Conservation (phyloP, 352 stramenopile genomes). For the Halophytophthora batemanensis region DNA sequence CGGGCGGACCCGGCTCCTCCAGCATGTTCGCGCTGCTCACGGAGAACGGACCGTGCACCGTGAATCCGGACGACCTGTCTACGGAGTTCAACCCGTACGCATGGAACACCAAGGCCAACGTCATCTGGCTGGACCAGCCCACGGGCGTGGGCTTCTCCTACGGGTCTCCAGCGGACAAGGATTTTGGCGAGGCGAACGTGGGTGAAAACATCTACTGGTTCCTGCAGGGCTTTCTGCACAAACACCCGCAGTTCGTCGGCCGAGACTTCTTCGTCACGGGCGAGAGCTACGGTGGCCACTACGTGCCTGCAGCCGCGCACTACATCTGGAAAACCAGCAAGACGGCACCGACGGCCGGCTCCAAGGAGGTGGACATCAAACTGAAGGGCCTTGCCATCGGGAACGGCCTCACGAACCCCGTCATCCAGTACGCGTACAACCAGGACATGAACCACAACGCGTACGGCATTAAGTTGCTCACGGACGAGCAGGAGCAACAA, state of each 20-base stretch:
- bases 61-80: slow-evolving; percentile 23
- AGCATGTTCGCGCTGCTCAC: slow-evolving; percentile 31
- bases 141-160: slow-evolving; percentile 38
- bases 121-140: slow-evolving; percentile 48
- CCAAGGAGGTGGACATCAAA: slow-evolving; percentile 15
- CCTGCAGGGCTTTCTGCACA: slow-evolving; percentile 32
- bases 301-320: slow-evolving; percentile 32
- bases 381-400: slow-evolving; percentile 36
- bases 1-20: slow-evolving; percentile 38
- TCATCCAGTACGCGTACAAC: slow-evolving; percentile 12
- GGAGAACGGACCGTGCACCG: slow-evolving; percentile 41
- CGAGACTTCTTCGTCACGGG: slow-evolving; percentile 40
- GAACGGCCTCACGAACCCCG: slow-evolving; percentile 28
- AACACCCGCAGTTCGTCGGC: slow-evolving; percentile 32
- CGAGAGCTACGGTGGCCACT: slow-evolving; percentile 44
- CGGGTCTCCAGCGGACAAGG: slow-evolving; percentile 17
- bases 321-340: slow-evolving; percentile 15
- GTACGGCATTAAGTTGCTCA: slow-evolving; percentile 31
- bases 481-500: slow-evolving; percentile 5
- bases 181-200: slow-evolving; percentile 31
- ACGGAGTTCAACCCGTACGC: slow-evolving; percentile 31
- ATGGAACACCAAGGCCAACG: slow-evolving; percentile 38
- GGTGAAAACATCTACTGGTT: slow-evolving; percentile 47
- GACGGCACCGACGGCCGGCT: background rate
- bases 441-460: slow-evolving; percentile 37